Evolutionary conservation across 2,329 filamentous ascomycete species (phyloP).

Genomic region (Fusarium abutilonis): DNA sequence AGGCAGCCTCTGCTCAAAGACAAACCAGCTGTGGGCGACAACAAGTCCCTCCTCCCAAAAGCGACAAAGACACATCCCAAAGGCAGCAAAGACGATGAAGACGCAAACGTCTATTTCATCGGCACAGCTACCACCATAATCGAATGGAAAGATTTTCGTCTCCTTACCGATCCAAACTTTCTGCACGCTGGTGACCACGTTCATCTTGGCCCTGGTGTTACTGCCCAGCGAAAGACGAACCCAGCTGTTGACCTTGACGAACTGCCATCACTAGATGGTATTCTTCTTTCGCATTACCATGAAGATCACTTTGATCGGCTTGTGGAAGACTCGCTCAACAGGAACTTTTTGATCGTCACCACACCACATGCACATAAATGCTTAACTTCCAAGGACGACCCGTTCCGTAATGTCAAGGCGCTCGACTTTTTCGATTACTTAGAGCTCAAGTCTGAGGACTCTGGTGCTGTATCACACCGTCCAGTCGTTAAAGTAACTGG

Average conservation of each 20-base stretch:
- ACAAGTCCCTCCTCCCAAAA: constrained; percentile 18
- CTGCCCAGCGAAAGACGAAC: constrained; percentile 63
- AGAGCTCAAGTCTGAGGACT: constrained; percentile 25
- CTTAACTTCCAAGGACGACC: constrained; percentile 58
- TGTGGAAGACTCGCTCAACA: constrained; percentile 53
- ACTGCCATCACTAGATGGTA: constrained; percentile 66
- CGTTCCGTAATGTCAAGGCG: constrained; percentile 64
- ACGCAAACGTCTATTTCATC: constrained; percentile 60
- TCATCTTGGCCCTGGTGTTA: constrained; percentile 71
- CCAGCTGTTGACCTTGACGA: constrained; percentile 68
- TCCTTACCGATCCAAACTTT: constrained; percentile 72
- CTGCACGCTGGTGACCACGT: constrained; percentile 73
- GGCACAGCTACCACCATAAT: constrained; percentile 67
- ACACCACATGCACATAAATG: constrained; percentile 68
- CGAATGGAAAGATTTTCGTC: constrained; percentile 62
- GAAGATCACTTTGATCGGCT: constrained; percentile 57
- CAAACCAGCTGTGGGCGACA: constrained; percentile 4
- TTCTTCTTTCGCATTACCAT: constrained; percentile 73
- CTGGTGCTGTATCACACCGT: constrained; percentile 49
- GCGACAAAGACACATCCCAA: constrained; percentile 29
- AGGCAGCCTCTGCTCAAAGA: constrained; percentile 27
- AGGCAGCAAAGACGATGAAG: constrained; percentile 22
- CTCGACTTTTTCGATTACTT: constrained; percentile 66
- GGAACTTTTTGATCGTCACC: constrained; percentile 69
- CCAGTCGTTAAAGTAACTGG: constrained; percentile 61